Evolutionary conservation across 2,329 filamentous ascomycete genomes (phyloP).

Genomic region (Paecilomyces variotii): DNA sequence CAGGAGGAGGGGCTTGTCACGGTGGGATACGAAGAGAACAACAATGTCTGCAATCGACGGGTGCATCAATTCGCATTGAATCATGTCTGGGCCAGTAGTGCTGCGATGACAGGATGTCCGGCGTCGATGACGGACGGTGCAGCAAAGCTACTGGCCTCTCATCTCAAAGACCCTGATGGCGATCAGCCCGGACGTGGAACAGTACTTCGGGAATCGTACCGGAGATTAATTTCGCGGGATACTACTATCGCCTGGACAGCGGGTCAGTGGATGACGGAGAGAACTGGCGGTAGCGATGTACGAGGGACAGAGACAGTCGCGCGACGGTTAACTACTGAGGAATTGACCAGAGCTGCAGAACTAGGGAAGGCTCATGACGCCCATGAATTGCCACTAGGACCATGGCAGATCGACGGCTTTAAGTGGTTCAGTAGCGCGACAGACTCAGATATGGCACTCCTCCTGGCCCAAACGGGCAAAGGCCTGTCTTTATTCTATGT

Average conservation of each 20-base stretch:
- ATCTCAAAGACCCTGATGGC: constrained; percentile 13
- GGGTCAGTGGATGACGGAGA: constrained; percentile 72
- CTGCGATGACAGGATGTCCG: constrained; percentile 19
- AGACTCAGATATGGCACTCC: constrained; percentile 55
- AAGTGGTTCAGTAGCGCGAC: constrained; percentile 63
- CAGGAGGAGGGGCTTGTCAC: constrained; percentile 18
- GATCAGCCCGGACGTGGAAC: constrained; percentile 8
- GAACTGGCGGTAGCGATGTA: constrained; percentile 61
- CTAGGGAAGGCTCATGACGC: constrained; percentile 10
- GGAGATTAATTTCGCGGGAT: constrained; percentile 45
- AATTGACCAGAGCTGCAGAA: background rate
- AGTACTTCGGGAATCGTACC: constrained; percentile 9
- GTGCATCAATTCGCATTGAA: constrained; percentile 16
- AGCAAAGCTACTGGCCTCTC: constrained; percentile 14
- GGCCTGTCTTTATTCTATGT: constrained; percentile 52
- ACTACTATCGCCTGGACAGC: constrained; percentile 55
- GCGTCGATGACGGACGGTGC: constrained; percentile 21
- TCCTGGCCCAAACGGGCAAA: constrained; percentile 52
- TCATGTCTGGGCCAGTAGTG: constrained; percentile 16
- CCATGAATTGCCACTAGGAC: constrained; percentile 40
- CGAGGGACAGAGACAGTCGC: constrained; percentile 60
- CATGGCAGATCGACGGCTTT: constrained; percentile 56
- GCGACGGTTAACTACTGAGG: constrained; percentile 16
- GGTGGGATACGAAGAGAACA: constrained; percentile 11
- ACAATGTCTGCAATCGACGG: constrained; percentile 12